Evolutionary conservation across 75 land plant genomes (phyloP), one percentile per base, ranked within the genome.

Genomic region (Pinus albicaulis): DNA sequence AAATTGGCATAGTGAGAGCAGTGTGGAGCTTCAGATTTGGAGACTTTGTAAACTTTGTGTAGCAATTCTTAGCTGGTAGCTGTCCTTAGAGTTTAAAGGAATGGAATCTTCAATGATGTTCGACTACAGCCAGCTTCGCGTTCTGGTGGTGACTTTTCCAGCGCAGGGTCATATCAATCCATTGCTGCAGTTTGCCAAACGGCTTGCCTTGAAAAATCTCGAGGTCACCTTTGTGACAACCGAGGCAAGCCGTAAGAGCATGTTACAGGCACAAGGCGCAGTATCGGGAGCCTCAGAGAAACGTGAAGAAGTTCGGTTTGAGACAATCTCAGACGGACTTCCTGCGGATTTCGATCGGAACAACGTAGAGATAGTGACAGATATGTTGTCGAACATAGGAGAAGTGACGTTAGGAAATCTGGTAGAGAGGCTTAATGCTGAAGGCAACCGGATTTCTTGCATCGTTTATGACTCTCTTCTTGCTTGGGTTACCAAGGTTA

Each of bases 141-240:
- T 82, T 5, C 65, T 83, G 48, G 52, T 75, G 8, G n/a, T 83
- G 8, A 58, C 85, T 28, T 79, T 0, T 16, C 85, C 85, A 15
- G 78, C 34, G n/a, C 85, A 83, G 60, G 85, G 85, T 11, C 83
- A 80, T 52, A 72, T 83, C 19, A 83, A 76, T 34, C 85, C 82
- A 20, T 11, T 41, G 74, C 55, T 83, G 85, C 83, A 83, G 57
- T 74, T 83, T 36, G 83, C 82, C n/a, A 80, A 38, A 62, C 16
- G 72, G 53, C 77, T 83, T n/a, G 76, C 55, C 4, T 48, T 71
- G 2, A 24, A 62, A 17, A 74, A 59, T 52, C 72, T 80, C 70
- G 20, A 25, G 41, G 69, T 83, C 53, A 80, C 85, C 59, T 76
- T 83, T 60, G 78, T 83, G 65, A 80, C 72, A 78, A 80, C 82